Conservation (phyloP, 2,329 filamentous ascomycete genomes). For the Davidsoniella eucalypti region DNA sequence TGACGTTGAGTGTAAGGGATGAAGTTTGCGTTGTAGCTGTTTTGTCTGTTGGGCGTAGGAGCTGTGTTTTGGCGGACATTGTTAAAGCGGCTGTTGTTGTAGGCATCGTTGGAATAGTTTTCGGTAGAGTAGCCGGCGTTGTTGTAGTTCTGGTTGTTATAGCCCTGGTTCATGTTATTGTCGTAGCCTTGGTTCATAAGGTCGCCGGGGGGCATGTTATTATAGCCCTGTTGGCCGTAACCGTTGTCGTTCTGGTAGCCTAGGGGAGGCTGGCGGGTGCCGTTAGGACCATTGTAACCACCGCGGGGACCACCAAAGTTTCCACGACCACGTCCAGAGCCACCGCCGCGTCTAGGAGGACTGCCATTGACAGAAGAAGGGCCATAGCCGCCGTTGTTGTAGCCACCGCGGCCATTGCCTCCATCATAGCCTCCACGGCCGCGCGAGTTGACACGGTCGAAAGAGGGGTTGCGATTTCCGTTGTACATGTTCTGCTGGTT, state of each 20-base stretch:
- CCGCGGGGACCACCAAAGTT: constrained; percentile 14
- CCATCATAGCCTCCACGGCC: constrained; percentile 36
- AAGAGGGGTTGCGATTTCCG: constrained; percentile 20
- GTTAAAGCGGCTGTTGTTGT: constrained; percentile 19
- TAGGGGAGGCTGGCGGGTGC: constrained; percentile 22
- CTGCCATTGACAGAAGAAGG: constrained; percentile 9
- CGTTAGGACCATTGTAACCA: constrained; percentile 26
- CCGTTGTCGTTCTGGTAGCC: constrained; percentile 22
- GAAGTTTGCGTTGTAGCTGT: constrained; percentile 9
- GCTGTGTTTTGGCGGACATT: not conserved
- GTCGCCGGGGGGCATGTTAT: constrained; percentile 18
- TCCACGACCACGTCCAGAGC: constrained; percentile 25
- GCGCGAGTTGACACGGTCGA: constrained; percentile 32
- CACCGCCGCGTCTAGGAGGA: constrained; percentile 24
- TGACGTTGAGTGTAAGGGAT: constrained; percentile 11
- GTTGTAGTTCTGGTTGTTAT: not conserved
- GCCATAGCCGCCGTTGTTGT: constrained; percentile 20
- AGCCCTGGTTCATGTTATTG: not conserved
- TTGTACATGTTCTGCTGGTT: not conserved
- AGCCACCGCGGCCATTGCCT: constrained; percentile 36
- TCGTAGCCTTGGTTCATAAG: constrained; percentile 1
- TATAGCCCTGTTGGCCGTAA: constrained; percentile 18
- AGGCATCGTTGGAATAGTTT: constrained; percentile 15
- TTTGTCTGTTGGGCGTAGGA: not conserved
- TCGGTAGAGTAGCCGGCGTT: not conserved